These are phyloP conservation scores for Populus nigra DNA, from an alignment of 345 rosid genomes.

Conservation along the genomic window DNA sequence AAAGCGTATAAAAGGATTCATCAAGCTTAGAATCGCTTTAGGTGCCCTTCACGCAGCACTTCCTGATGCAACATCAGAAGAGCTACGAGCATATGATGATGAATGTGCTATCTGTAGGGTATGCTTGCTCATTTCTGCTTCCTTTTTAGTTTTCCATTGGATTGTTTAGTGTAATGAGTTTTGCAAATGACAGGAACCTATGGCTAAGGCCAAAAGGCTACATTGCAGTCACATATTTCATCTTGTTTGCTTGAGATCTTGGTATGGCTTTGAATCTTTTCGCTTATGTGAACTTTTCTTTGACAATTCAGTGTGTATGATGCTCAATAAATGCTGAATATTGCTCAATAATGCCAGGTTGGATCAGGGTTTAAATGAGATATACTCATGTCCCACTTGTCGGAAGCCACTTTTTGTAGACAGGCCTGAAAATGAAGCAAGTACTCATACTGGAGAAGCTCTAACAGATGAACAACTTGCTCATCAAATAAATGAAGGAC, in stretches of 20 bases:
- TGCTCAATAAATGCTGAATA: slow-evolving; percentile 23
- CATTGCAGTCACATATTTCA: slow-evolving; percentile 91
- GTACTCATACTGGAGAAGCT: slow-evolving; percentile 44
- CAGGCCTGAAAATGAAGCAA: slow-evolving; percentile 60
- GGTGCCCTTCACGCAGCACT: slow-evolving; percentile 96
- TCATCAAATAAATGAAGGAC: slow-evolving; percentile 59
- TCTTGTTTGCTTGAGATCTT: slow-evolving; percentile 97
- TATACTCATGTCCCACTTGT: slow-evolving; percentile 94
- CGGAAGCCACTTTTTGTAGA: slow-evolving; percentile 88
- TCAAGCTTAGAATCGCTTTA: slow-evolving; percentile 79
- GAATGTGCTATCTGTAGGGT: slow-evolving; percentile 99
- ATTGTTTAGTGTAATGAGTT: slow-evolving; percentile 24
- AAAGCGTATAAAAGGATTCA: slow-evolving; percentile 84
- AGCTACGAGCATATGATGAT: slow-evolving; percentile 81
- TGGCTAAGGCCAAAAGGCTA: slow-evolving; percentile 96
- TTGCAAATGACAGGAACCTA: slow-evolving; percentile 76
- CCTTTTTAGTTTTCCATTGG: slow-evolving; percentile 15
- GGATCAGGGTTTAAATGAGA: slow-evolving; percentile 96
- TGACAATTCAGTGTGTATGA: slow-evolving; percentile 9
- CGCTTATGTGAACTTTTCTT: slow-evolving; percentile 3
- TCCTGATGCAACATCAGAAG: slow-evolving; percentile 94
- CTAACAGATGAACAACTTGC: slow-evolving; percentile 77
- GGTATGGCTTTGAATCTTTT: slow-evolving; percentile 43
- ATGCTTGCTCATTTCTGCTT: slow-evolving; percentile 28
- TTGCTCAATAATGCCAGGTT: slow-evolving; percentile 59